Conservation (phyloP, 345 rosid species). For the Triadica sebifera region DNA sequence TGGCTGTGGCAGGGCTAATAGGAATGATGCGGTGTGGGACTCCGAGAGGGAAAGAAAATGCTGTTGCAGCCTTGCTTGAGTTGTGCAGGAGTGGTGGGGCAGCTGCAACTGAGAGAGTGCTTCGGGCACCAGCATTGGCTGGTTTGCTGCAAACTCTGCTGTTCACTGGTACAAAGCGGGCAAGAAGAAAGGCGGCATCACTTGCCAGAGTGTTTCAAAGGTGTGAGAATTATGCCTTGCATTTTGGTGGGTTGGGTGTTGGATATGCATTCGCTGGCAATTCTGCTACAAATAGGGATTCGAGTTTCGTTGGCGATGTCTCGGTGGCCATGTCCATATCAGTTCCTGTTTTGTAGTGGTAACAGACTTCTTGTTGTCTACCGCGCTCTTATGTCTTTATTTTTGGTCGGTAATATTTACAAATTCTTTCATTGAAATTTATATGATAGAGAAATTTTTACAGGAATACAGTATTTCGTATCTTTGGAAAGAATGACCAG, state of each 20-base stretch:
- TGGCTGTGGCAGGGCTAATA: slow-evolving; percentile 59
- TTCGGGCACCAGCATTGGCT: slow-evolving; percentile 72
- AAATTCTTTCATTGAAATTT: slow-evolving; percentile 57
- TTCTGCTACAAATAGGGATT: slow-evolving; percentile 41
- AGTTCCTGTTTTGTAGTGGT: slow-evolving; percentile 58
- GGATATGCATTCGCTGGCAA: slow-evolving; percentile 66
- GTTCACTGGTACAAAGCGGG: slow-evolving; percentile 90
- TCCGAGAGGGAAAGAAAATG: slow-evolving; percentile 91
- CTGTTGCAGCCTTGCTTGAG: slow-evolving; percentile 91
- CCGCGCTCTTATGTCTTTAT: slow-evolving; percentile 17
- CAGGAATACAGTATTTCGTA: slow-evolving; percentile 17
- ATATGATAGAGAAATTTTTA: slow-evolving; percentile 29
- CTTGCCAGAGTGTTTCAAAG: slow-evolving; percentile 90
- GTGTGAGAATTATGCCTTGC: slow-evolving; percentile 53
- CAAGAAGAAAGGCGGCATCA: slow-evolving; percentile 90
- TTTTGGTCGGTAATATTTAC: slow-evolving; percentile 33
- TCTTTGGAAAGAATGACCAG: slow-evolving; percentile 13
- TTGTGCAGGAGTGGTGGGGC: slow-evolving; percentile 80
- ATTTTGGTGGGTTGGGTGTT: slow-evolving; percentile 52
- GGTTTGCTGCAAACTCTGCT: slow-evolving; percentile 73
- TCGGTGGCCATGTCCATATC: slow-evolving; percentile 67
- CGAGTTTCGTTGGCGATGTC: slow-evolving; percentile 58
- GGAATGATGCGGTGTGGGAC: slow-evolving; percentile 91
- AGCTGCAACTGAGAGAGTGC: slow-evolving; percentile 61
- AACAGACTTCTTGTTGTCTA: slow-evolving; percentile 7